phyloP scores from a whole-genome alignment of 148 eudicot species.

The Nepenthes mirabilis region DNA sequence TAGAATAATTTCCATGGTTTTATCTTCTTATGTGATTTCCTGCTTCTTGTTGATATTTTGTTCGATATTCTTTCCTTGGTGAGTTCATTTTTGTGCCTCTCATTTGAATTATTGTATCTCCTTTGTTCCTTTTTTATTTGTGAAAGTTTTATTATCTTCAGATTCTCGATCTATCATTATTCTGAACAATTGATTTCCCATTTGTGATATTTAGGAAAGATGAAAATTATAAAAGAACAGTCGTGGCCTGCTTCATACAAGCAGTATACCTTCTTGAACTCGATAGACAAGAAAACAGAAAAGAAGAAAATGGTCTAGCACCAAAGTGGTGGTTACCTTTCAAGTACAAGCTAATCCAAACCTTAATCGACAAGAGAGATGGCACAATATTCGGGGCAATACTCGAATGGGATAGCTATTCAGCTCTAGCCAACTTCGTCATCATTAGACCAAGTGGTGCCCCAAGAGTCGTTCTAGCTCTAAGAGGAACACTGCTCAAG shows the following conservation, averaged over 20 bases:
- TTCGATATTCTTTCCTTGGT: too few species aligned
- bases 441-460: conserved; percentile 71
- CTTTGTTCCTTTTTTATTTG: too few species aligned
- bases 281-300: conserved; percentile 78
- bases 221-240: conserved; percentile 80
- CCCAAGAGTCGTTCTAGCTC: conserved; percentile 69
- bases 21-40: too few species aligned
- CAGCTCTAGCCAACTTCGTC: conserved; percentile 65
- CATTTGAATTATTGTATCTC: too few species aligned
- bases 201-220: conserved; percentile 46
- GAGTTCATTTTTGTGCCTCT: too few species aligned
- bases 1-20: too few species aligned
- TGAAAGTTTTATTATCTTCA: too few species aligned
- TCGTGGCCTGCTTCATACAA: conserved; percentile 92
- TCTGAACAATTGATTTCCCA: too few species aligned
- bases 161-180: too few species aligned
- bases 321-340: conserved; percentile 88
- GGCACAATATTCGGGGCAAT: conserved; percentile 77
- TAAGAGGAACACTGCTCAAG: conserved; percentile 74
- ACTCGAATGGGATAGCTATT: conserved; percentile 75
- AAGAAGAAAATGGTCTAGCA: conserved; percentile 48
- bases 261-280: conserved; percentile 81
- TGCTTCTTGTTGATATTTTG: too few species aligned
- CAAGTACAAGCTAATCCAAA: conserved; percentile 64
- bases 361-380: conserved; percentile 64